Conservation (phyloP, 139 green algal genomes). For the Dunaliella sp. region DNA sequence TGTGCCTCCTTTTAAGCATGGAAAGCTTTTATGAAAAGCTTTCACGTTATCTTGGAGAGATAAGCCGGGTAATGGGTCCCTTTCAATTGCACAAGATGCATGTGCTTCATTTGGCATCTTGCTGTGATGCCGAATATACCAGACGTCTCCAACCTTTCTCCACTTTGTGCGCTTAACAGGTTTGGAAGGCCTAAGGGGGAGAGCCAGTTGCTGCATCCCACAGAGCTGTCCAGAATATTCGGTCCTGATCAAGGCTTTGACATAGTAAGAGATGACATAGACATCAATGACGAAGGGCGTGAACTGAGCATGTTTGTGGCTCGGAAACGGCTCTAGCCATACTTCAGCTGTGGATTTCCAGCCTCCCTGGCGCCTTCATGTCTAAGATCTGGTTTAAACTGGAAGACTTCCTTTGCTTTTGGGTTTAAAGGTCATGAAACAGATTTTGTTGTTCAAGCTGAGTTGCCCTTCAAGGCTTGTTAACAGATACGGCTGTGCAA, state of each 20-base stretch:
- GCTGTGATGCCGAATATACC: neutral
- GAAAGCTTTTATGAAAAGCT: neutral
- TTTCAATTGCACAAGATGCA: no score
- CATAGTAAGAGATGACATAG: neutral
- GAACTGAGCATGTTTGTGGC: neutral
- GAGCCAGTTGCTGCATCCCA: neutral
- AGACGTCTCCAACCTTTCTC: neutral
- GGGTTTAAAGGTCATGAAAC: no score
- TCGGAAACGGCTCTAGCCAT: no score
- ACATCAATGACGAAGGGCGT: neutral
- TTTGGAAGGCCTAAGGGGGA: neutral
- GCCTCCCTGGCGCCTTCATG: no score
- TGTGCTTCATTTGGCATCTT: no score
- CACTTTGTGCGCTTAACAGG: neutral
- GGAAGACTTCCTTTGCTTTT: no score
- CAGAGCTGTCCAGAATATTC: neutral
- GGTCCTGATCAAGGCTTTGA: neutral
- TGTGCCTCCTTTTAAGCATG: neutral
- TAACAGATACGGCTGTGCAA: no score
- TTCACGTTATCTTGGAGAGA: neutral
- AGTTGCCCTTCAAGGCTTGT: no score
- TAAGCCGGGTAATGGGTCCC: no score
- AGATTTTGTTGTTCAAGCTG: no score
- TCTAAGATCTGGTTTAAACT: no score
- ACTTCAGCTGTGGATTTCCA: no score